Evolutionary conservation across 2,329 filamentous ascomycete genomes (phyloP).

Genomic region (Verticillium alfalfae): DNA sequence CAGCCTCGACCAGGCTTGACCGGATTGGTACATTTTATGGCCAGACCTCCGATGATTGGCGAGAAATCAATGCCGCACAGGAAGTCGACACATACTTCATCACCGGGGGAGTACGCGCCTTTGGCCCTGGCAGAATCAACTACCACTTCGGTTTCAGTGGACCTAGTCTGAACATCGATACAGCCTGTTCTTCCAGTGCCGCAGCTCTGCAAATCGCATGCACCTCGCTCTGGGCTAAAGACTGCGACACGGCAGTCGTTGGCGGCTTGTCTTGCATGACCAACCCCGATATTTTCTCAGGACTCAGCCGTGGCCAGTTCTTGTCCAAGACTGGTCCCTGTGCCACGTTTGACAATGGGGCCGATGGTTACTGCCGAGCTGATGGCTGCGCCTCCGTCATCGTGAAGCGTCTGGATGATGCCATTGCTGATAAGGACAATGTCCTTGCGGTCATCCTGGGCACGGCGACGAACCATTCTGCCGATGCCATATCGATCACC

Average conservation of each 20-base stretch:
- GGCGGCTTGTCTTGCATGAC: constrained; percentile 75
- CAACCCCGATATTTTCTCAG: constrained; percentile 75
- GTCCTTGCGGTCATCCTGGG: constrained; percentile 72
- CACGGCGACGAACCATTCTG: constrained; percentile 75
- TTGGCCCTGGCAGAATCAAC: constrained; percentile 59
- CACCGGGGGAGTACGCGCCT: constrained; percentile 43
- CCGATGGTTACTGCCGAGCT: constrained; percentile 78
- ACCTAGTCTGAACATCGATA: constrained; percentile 68
- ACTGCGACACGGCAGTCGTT: constrained; percentile 76
- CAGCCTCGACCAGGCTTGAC: constrained; percentile 54
- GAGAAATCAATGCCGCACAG: constrained; percentile 70
- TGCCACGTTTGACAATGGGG: constrained; percentile 75
- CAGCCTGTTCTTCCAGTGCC: constrained; percentile 70
- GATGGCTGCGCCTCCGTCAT: constrained; percentile 71
- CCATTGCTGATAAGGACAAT: constrained; percentile 69
- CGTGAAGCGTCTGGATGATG: constrained; percentile 75
- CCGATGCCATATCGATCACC: constrained; percentile 76
- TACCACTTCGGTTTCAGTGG: constrained; percentile 75
- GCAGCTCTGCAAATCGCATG: constrained; percentile 67
- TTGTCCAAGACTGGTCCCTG: constrained; percentile 71
- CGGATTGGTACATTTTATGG: constrained; percentile 70
- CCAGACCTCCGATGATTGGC: constrained; percentile 72
- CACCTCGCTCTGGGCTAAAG: constrained; percentile 66
- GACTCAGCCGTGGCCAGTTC: constrained; percentile 71
- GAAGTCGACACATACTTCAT: constrained; percentile 55